Conservation (phyloP, 352 stramenopile genomes). For the Peronospora belbahrii region DNA sequence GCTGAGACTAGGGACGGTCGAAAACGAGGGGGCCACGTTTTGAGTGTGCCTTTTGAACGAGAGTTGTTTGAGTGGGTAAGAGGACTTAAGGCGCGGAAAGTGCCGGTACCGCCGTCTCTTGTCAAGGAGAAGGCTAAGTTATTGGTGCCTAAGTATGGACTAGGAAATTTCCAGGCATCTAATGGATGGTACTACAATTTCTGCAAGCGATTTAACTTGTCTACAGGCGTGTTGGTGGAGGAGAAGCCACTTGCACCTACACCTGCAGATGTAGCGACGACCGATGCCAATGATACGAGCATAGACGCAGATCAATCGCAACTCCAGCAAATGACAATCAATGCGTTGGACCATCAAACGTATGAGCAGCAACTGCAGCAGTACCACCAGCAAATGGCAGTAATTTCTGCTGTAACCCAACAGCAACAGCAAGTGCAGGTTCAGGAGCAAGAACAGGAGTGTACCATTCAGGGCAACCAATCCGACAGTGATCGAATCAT, state of each 20-base stretch:
- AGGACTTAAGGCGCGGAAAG: conserved; percentile 34
- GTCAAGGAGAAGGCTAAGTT: conserved; percentile 47
- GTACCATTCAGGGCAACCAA: neutral
- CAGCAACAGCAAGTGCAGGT: conserved; percentile 7
- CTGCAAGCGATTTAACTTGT: conserved; percentile 34
- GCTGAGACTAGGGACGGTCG: conserved; percentile 28
- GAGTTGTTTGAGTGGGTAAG: conserved; percentile 41
- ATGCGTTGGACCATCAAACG: conserved; percentile 7
- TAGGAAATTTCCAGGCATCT: conserved; percentile 37
- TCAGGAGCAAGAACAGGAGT: conserved; percentile 5
- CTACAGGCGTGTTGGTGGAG: conserved; percentile 21
- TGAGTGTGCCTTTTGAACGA: conserved; percentile 33
- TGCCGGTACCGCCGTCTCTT: conserved; percentile 38
- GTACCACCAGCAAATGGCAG: conserved; percentile 22
- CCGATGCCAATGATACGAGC: conserved; percentile 2
- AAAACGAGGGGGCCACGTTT: conserved; percentile 29
- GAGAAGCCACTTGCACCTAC: conserved; percentile 10
- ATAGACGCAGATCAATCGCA: conserved; percentile 6
- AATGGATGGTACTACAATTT: conserved; percentile 57
- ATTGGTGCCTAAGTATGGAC: conserved; percentile 37
- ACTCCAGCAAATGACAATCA: conserved; percentile 19
- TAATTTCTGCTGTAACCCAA: conserved; percentile 1
- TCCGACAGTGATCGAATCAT: conserved; percentile 33
- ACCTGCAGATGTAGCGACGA: neutral
- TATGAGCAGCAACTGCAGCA: conserved; percentile 28